Evolutionary conservation across 2,329 filamentous ascomycete species (phyloP).

Genomic region (Botryotinia narcissicola): DNA sequence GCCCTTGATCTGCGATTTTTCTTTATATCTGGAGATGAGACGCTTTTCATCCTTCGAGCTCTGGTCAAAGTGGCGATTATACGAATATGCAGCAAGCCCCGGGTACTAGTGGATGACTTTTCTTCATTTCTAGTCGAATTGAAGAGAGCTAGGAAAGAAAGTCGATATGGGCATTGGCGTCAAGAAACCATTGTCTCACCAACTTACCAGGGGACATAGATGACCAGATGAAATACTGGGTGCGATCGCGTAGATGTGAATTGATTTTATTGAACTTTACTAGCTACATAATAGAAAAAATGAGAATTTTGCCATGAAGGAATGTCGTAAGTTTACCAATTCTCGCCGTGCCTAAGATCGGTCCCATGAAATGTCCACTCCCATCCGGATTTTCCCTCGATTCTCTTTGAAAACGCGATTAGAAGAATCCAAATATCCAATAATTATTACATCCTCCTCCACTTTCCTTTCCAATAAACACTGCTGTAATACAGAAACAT

Average conservation of each 20-base stretch:
- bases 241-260: not conserved
- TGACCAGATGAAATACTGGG: not conserved
- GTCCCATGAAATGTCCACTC: not conserved
- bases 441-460: slow-evolving; percentile 5
- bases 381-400: not conserved
- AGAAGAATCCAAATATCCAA: not conserved
- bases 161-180: too few relatives aligned
- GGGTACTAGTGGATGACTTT: too few relatives aligned
- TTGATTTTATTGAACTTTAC: not conserved
- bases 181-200: not conserved
- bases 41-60: not conserved
- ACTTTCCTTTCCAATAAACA: not conserved
- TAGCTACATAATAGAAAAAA: not conserved
- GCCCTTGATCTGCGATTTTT: too few relatives aligned
- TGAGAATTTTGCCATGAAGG: not conserved
- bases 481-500: not conserved
- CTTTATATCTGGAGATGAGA: not conserved
- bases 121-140: not conserved
- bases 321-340: slow-evolving; percentile 4
- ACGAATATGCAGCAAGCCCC: accelerated
- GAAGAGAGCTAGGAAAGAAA: too few relatives aligned
- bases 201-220: too few relatives aligned
- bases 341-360: not conserved
- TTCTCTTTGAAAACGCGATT: not conserved
- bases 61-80: not conserved